Percentiles rank a stretch among this genome's conserved stretches.
Evolutionary conservation across 176 grass and related monocot species (phyloP).

Genomic region (Oropetium thomaeum): DNA sequence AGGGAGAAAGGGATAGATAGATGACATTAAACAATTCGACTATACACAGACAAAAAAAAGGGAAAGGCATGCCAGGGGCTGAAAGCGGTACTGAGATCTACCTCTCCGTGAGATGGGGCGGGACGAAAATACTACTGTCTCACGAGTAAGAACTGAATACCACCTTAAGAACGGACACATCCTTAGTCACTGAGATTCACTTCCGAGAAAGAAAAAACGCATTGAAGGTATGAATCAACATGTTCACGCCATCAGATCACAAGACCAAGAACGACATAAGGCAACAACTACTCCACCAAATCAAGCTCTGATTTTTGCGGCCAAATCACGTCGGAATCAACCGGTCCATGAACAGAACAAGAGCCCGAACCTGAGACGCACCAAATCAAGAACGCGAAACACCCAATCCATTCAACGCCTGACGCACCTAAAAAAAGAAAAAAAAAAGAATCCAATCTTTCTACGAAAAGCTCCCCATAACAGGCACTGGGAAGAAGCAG

Average conservation of each 20-base stretch:
- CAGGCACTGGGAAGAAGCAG: not conserved
- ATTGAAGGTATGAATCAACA: not conserved
- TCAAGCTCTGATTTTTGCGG: not conserved
- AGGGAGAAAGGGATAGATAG: not conserved
- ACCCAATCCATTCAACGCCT: not conserved
- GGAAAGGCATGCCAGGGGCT: not conserved
- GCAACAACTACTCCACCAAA: constrained; percentile 1
- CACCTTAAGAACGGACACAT: not conserved
- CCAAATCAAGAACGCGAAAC: not conserved
- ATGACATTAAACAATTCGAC: constrained; percentile 9
- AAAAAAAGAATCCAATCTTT: constrained; percentile 13
- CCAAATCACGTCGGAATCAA: not conserved
- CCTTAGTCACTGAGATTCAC: not conserved
- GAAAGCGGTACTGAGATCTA: constrained; percentile 21
- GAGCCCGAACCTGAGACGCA: not conserved
- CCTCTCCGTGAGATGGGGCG: not conserved
- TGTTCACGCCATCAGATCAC: not conserved
- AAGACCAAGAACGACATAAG: not conserved
- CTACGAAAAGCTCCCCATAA: not conserved
- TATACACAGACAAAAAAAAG: not conserved
- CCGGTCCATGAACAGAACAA: not conserved
- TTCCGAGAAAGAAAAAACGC: not conserved
- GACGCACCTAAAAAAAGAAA: not conserved
- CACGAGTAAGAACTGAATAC: not conserved
- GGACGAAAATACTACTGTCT: not conserved